phyloP scores from a whole-genome alignment of 345 rosid genomes.

The Hibiscus trionum region DNA sequence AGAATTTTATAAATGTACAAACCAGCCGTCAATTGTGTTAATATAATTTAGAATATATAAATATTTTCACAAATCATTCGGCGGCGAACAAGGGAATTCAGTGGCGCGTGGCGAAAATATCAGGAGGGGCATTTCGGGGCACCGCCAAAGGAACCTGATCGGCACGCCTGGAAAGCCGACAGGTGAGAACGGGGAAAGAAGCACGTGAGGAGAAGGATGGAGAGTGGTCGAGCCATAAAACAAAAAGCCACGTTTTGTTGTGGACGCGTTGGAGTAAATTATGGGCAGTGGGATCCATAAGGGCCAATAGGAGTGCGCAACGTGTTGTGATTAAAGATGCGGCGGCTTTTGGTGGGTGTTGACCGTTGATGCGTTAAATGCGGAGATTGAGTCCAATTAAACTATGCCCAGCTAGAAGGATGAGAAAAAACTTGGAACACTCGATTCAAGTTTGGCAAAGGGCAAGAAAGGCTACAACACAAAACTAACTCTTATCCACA shows the following conservation, averaged over 20 bases:
- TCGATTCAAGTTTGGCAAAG: too few relatives aligned
- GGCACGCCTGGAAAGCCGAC: constrained; percentile 6
- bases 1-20: too few relatives aligned
- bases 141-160: constrained; percentile 13
- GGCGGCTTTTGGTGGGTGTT: background rate
- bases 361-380: background rate
- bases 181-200: background rate
- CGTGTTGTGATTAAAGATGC: too few relatives aligned
- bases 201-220: constrained; percentile 14
- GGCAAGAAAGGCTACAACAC: background rate
- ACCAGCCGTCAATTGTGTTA: too few relatives aligned
- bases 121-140: constrained; percentile 4
- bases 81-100: too few relatives aligned
- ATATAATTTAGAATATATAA: too few relatives aligned
- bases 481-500: background rate
- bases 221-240: background rate
- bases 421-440: background rate
- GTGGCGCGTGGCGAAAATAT: too few relatives aligned
- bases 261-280: constrained; percentile 21
- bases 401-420: background rate
- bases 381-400: background rate
- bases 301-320: background rate
- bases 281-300: background rate
- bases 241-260: constrained; percentile 3
- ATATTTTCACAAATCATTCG: too few relatives aligned